These are phyloP conservation scores for Aspergillus tanneri DNA, from an alignment of 2,329 filamentous ascomycete species.

Conservation along the genomic window DNA sequence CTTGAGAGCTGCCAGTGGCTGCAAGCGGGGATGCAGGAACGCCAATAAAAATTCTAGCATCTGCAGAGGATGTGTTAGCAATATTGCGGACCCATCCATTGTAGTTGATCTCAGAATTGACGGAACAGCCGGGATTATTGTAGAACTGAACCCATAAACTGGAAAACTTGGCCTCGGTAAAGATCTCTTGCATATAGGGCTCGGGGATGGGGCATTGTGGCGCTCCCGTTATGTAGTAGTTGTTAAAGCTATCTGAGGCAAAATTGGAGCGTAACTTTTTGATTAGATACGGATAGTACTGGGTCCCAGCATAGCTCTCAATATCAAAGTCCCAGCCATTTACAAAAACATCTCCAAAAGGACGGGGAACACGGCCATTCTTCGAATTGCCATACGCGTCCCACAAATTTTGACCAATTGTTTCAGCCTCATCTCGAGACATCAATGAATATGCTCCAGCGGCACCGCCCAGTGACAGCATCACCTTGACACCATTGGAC, in stretches of 20 bases:
- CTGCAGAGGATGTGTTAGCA: constrained; percentile 19
- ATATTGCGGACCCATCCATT: constrained; percentile 21
- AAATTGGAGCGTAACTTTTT: constrained; percentile 35
- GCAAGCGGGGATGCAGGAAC: constrained; percentile 29
- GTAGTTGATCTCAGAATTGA: constrained; percentile 27
- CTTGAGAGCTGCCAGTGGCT: constrained; percentile 33
- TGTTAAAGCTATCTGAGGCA: constrained; percentile 32
- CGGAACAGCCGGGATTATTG: constrained; percentile 40
- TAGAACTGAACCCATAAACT: constrained; percentile 50
- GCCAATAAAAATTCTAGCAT: constrained; percentile 24
- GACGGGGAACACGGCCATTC: constrained; percentile 38
- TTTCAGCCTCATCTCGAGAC: constrained; percentile 39
- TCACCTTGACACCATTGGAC: constrained; percentile 45
- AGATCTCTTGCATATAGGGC: constrained; percentile 42
- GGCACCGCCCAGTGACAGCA: constrained; percentile 49
- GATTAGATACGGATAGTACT: constrained; percentile 34
- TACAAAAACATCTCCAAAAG: constrained; percentile 34
- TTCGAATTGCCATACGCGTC: constrained; percentile 46
- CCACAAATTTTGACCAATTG: constrained; percentile 46
- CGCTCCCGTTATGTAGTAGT: constrained; percentile 51
- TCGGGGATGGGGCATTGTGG: constrained; percentile 51
- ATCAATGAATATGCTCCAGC: constrained; percentile 36
- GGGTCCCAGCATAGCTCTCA: constrained; percentile 40
- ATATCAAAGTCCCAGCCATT: constrained; percentile 57
- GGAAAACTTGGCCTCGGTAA: constrained; percentile 44